Percentiles rank a stretch among this genome's conserved stretches.
phyloP scores from a whole-genome alignment of 441 rosid species.

The Adansonia madagascariensis region DNA sequence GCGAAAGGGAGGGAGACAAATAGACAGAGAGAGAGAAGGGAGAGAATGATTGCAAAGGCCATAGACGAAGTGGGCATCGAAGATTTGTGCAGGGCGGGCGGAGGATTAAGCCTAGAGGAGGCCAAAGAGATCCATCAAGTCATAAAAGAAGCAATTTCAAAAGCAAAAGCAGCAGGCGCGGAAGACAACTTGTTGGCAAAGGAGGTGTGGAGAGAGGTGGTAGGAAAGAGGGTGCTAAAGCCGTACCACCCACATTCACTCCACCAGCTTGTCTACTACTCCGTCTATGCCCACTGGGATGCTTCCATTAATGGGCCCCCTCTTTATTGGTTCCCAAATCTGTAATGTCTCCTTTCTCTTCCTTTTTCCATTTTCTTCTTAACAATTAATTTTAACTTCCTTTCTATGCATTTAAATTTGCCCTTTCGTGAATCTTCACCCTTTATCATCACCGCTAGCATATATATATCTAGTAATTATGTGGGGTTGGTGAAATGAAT shows the following conservation, averaged over 20 bases:
- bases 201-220: conserved; percentile 62
- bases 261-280: conserved; percentile 73
- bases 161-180: conserved; percentile 29
- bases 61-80: conserved; percentile 48
- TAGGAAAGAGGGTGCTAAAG: conserved; percentile 47
- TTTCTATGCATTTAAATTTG: not conserved
- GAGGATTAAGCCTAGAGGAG: conserved; percentile 47
- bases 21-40: not conserved
- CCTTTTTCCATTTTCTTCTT: not conserved
- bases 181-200: conserved; percentile 27
- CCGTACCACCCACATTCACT: conserved; percentile 76
- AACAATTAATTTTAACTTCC: not conserved
- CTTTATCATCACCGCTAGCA: not conserved
- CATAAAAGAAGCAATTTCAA: conserved; percentile 38
- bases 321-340: conserved; percentile 85
- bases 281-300: conserved; percentile 74
- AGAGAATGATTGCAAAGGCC: conserved; percentile 35
- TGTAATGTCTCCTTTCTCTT: conserved; percentile 42
- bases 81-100: conserved; percentile 61
- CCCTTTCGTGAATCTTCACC: not conserved
- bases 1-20: too few species aligned
- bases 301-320: conserved; percentile 64
- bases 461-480: too few species aligned
- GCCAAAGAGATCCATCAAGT: conserved; percentile 46
- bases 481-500: too few species aligned